Conservation (phyloP, 2,329 filamentous ascomycete species). For the Microdochium paspali region DNA sequence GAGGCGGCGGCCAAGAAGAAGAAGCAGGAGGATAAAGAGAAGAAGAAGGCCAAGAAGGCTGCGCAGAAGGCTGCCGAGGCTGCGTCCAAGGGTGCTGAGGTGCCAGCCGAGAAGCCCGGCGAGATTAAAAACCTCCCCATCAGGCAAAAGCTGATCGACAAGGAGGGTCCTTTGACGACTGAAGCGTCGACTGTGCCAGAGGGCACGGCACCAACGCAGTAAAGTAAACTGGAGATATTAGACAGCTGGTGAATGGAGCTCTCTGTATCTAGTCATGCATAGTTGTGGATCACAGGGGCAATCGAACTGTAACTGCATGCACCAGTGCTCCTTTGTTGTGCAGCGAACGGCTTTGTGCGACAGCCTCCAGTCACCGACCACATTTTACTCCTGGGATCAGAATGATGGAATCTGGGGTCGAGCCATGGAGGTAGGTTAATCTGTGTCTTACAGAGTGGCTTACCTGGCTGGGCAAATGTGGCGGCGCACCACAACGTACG, state of each 20-base stretch:
- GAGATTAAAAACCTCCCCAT: conserved; percentile 17
- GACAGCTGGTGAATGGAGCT: background rate
- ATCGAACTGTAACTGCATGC: no score
- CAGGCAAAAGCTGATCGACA: conserved; percentile 18
- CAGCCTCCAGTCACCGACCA: background rate
- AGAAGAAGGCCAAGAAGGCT: conserved; percentile 18
- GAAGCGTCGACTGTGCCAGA: conserved; percentile 7
- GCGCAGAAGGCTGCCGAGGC: conserved; percentile 9
- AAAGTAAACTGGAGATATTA: background rate
- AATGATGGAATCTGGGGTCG: background rate
- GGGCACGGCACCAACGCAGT: conserved; percentile 6
- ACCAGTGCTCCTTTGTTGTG: no score
- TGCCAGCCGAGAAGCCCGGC: conserved; percentile 11
- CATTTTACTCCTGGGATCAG: background rate
- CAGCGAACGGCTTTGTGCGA: background rate
- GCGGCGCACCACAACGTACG: no score
- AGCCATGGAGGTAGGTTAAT: background rate
- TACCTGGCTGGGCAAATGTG: no score
- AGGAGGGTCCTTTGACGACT: conserved; percentile 8
- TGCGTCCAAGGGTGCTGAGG: conserved; percentile 1
- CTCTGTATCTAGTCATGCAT: no score
- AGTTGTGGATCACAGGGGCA: no score
- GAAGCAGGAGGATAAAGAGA: conserved; percentile 20
- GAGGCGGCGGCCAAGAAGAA: conserved; percentile 19
- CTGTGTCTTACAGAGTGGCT: no score